phyloP scores from a whole-genome alignment of 1,284 basidiomycete species.

The Cutaneotrichosporon mucoides region DNA sequence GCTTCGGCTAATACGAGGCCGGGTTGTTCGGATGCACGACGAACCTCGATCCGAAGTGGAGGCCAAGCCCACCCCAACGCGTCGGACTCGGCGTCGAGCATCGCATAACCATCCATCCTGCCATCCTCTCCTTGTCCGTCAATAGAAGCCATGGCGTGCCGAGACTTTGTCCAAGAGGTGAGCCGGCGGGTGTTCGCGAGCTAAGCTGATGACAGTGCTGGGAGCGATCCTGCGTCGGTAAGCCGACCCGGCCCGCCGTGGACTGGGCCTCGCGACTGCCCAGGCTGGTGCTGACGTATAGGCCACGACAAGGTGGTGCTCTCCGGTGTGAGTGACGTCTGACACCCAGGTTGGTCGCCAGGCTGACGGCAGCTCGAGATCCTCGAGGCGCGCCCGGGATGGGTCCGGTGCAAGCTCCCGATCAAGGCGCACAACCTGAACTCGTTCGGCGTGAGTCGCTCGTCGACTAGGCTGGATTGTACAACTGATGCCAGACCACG shows the following conservation, averaged over 20 bases:
- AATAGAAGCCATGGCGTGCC: slow-evolving; percentile 10
- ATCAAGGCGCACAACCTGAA: slow-evolving; percentile 12
- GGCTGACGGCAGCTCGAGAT: slow-evolving; percentile 11
- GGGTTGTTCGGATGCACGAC: background rate
- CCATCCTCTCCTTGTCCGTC: too few species aligned
- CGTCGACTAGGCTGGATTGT: too few species aligned
- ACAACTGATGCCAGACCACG: background rate
- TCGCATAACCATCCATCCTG: too few species aligned
- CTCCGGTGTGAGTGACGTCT: background rate
- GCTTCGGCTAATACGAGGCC: background rate
- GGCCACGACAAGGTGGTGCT: slow-evolving; percentile 11
- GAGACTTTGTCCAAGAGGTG: slow-evolving; percentile 13
- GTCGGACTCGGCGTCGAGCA: too few species aligned
- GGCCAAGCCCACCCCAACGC: too few species aligned
- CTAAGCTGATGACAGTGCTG: background rate
- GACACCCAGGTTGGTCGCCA: too few species aligned
- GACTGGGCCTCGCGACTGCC: too few species aligned
- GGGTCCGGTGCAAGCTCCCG: slow-evolving; percentile 2
- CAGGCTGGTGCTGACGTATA: background rate
- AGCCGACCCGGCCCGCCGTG: too few species aligned
- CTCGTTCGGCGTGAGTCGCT: slow-evolving; percentile 9
- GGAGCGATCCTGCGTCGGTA: background rate
- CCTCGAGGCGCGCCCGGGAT: slow-evolving; percentile 16
- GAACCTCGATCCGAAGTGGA: too few species aligned
- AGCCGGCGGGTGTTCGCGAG: background rate